phyloP scores from a whole-genome alignment of 176 grass and related monocot species.

The Triticum timopheevii region DNA sequence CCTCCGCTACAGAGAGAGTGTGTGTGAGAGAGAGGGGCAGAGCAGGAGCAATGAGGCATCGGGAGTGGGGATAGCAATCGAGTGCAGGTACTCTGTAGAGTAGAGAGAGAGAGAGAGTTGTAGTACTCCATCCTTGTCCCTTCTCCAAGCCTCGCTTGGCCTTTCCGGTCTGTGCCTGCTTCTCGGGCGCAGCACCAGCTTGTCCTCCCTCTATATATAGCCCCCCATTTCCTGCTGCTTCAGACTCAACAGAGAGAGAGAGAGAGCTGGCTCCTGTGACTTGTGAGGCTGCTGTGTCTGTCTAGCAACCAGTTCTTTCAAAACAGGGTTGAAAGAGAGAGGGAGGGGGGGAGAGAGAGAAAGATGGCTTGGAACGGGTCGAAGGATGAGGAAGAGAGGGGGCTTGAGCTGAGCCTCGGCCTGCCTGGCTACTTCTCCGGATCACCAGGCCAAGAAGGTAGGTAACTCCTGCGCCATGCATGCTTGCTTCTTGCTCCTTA shows the following conservation, averaged over 20 bases:
- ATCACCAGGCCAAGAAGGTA: constrained; percentile 34
- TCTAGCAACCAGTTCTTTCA: neutral
- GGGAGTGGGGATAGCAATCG: too few relatives aligned
- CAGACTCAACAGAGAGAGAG: neutral
- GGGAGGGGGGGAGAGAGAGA: too few relatives aligned
- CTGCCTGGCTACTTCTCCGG: constrained; percentile 47
- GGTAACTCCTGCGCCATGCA: neutral
- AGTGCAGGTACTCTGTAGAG: neutral
- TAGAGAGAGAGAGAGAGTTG: neutral
- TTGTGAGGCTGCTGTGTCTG: neutral
- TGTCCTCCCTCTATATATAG: constrained; percentile 30
- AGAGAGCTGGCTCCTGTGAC: neutral
- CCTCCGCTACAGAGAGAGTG: neutral
- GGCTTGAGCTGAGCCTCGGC: constrained; percentile 67
- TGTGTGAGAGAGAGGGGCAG: neutral
- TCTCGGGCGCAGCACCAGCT: constrained; percentile 27
- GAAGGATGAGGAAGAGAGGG: constrained; percentile 47
- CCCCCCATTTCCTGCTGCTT: neutral
- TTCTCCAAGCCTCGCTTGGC: constrained; percentile 8
- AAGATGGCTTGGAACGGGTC: constrained; percentile 57
- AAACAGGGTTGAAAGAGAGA: neutral
- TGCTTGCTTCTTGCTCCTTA: neutral
- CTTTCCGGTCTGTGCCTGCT: constrained; percentile 31
- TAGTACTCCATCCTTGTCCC: constrained; percentile 12
- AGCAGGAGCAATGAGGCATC: neutral